Percentiles rank a stretch among this genome's conserved stretches.
Conservation (phyloP, 2,329 filamentous ascomycete genomes). For the Ceratocystiopsis brevicomis region DNA sequence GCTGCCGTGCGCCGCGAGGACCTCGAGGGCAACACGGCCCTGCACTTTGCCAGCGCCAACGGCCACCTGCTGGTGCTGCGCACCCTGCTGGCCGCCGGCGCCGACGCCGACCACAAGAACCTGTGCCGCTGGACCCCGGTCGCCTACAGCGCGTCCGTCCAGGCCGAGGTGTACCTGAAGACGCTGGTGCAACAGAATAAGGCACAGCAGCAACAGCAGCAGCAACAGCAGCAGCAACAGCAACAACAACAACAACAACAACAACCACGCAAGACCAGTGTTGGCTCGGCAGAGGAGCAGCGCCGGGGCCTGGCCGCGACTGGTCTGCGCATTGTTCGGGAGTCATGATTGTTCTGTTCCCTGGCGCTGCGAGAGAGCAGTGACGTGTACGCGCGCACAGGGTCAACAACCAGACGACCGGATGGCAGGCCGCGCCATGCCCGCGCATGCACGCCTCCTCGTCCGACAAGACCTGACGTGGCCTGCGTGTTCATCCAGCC, state of each 20-base stretch:
- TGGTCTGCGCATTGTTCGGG: conserved; percentile 8
- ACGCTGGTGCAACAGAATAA: conserved; percentile 36
- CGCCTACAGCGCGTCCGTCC: conserved; percentile 64
- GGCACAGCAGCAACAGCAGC: conserved; percentile 12
- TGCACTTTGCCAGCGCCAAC: conserved; percentile 71
- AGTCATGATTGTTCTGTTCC: background rate
- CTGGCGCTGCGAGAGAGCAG: no score
- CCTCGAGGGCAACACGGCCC: conserved; percentile 60
- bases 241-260: conserved; percentile 12
- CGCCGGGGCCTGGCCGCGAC: background rate
- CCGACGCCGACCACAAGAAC: conserved; percentile 54
- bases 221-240: background rate
- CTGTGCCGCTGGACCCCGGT: conserved; percentile 65
- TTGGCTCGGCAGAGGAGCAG: conserved; percentile 15
- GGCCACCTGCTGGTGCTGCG: conserved; percentile 62
- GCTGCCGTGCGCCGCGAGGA: conserved; percentile 41
- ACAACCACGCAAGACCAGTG: background rate
- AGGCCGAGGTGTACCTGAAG: conserved; percentile 72
- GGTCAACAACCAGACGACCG: no score
- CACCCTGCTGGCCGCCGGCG: conserved; percentile 59
- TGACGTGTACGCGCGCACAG: no score
- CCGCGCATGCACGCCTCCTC: no score
- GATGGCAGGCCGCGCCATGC: no score
- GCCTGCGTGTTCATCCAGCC: no score
- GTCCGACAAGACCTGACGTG: no score